Evolutionary conservation across 108 stramenopile genomes (phyloP).

Genomic region (Fragilaria crotonensis): DNA sequence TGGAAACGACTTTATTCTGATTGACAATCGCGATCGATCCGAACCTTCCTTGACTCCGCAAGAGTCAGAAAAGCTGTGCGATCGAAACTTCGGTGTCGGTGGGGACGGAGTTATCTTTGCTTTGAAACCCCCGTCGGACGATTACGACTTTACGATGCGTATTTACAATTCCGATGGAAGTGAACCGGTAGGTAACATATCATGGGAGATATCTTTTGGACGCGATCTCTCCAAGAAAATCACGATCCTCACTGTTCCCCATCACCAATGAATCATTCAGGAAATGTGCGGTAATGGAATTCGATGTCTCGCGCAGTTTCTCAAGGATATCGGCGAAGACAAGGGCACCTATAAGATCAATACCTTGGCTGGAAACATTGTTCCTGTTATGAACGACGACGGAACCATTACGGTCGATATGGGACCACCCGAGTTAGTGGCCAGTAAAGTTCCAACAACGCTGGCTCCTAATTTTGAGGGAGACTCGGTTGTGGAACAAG

Average conservation of each 20-base stretch:
- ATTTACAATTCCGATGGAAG: constrained; percentile 95
- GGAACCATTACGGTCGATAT: constrained; percentile 93
- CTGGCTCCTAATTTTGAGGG: constrained; percentile 71
- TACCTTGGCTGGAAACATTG: constrained; percentile 89
- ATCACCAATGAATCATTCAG: too few relatives aligned
- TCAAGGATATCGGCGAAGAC: constrained; percentile 85
- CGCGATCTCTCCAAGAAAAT: too few relatives aligned
- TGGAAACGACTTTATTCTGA: constrained; percentile 97
- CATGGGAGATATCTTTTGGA: too few relatives aligned
- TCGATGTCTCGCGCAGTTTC: constrained; percentile 91
- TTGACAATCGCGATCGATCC: constrained; percentile 83
- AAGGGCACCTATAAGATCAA: constrained; percentile 77
- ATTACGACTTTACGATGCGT: constrained; percentile 91
- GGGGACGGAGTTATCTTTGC: constrained; percentile 98
- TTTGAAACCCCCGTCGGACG: constrained; percentile 69
- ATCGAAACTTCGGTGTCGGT: constrained; percentile 93
- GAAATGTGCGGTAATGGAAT: constrained; percentile 99
- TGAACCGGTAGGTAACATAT: constrained; percentile 62
- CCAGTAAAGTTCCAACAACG: constrained; percentile 83
- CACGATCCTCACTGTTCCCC: too few relatives aligned
- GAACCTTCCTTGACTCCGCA: constrained; percentile 82
- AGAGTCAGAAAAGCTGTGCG: constrained; percentile 73
- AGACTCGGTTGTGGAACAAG: constrained; percentile 80
- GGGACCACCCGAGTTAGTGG: constrained; percentile 87
- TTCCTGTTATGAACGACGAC: constrained; percentile 90